Evolutionary conservation across 345 rosid genomes (phyloP).

Genomic region (Gossypium anomalum): DNA sequence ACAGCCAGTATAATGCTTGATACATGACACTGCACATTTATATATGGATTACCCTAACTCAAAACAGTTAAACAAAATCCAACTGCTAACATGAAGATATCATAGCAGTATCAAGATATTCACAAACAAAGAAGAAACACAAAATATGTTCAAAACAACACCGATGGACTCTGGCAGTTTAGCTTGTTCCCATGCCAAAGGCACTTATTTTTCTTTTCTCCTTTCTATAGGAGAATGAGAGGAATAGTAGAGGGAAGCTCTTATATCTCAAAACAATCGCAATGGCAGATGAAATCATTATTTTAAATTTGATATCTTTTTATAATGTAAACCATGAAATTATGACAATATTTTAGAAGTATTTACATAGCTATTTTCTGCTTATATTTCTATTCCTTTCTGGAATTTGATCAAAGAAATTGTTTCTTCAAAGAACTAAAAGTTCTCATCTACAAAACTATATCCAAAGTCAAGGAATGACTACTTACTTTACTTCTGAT

Average conservation of each 20-base stretch:
- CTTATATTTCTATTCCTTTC: background rate
- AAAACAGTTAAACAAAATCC: background rate
- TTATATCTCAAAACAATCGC: background rate
- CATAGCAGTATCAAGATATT: background rate
- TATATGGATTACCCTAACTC: background rate
- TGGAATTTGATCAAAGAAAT: background rate
- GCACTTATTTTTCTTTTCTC: background rate
- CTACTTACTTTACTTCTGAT: slow-evolving; percentile 76
- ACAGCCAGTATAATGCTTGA: background rate
- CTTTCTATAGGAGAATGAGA: background rate
- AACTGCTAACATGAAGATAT: background rate
- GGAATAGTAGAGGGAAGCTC: background rate
- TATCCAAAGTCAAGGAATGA: slow-evolving; percentile 4
- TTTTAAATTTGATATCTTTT: background rate
- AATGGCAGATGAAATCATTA: background rate
- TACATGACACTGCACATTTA: background rate
- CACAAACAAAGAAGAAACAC: background rate
- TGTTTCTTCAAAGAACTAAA: background rate
- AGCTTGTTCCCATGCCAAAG: background rate
- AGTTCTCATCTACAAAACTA: background rate
- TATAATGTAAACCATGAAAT: background rate
- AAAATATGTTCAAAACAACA: background rate
- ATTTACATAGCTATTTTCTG: background rate
- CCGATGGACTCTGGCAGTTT: too few species aligned
- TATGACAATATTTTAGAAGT: background rate